Percentiles rank a stretch among this genome's conserved stretches.
These are phyloP conservation scores for Quercus aquifolioides DNA, from an alignment of 306 rosid genomes.

Conservation along the genomic window DNA sequence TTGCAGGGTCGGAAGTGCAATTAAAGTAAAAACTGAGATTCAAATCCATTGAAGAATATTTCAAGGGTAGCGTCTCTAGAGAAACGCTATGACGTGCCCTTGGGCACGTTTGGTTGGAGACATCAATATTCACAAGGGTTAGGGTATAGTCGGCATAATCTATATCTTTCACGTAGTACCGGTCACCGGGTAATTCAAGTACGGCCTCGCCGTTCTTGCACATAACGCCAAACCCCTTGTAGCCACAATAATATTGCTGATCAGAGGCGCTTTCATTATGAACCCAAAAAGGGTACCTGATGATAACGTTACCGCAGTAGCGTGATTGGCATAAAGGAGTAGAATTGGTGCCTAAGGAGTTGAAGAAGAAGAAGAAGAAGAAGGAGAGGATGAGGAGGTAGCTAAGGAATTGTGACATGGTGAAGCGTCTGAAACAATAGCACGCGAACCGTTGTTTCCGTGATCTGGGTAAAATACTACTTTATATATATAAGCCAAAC, in stretches of 20 bases:
- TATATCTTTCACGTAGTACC: conserved; percentile 28
- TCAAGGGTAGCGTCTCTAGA: background rate
- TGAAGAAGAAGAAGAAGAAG: background rate
- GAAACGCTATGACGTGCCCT: background rate
- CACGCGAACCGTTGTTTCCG: too few species aligned
- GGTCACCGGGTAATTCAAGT: conserved; percentile 11
- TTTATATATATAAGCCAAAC: too few species aligned
- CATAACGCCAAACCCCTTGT: background rate
- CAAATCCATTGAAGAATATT: background rate
- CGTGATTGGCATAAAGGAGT: background rate
- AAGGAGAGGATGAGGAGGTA: too few species aligned
- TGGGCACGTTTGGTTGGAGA: background rate
- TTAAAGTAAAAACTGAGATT: background rate
- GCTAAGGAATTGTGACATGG: too few species aligned
- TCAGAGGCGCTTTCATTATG: accelerated
- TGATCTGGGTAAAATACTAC: too few species aligned
- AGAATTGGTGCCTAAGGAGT: background rate
- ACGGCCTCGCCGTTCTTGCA: background rate
- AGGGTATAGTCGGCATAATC: background rate
- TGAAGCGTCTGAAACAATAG: too few species aligned
- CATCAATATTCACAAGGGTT: background rate
- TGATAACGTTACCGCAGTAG: accelerated
- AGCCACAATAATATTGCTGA: background rate
- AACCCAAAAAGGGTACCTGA: background rate
- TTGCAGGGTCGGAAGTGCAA: background rate